Conservation (phyloP, 2,329 filamentous ascomycete genomes). For the Fusarium kyushuense region DNA sequence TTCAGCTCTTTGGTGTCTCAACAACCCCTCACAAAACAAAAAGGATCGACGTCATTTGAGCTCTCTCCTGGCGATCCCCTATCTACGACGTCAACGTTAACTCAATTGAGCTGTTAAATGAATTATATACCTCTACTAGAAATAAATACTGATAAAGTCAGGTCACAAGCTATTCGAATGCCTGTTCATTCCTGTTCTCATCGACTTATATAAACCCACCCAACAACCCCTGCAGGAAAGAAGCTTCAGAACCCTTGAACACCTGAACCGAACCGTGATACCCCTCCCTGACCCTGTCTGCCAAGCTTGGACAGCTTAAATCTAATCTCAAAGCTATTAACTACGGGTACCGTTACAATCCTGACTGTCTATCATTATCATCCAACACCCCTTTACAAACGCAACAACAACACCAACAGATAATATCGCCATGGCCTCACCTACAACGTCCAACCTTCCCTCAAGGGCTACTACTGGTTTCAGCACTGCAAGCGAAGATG, state of each 20-base stretch:
- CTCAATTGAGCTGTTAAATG: slow-evolving; percentile 17
- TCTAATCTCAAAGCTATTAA: slow-evolving; percentile 26
- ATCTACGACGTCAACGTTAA: slow-evolving; percentile 39
- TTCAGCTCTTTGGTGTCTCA: slow-evolving; percentile 34
- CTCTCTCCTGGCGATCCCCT: slow-evolving; percentile 36
- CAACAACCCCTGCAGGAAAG: slow-evolving; percentile 12
- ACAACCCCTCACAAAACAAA: slow-evolving; percentile 16
- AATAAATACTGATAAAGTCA: neutral
- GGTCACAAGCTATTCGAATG: slow-evolving; percentile 4
- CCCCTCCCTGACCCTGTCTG: slow-evolving; percentile 39
- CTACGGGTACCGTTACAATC: slow-evolving; percentile 15
- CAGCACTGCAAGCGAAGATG: slow-evolving; percentile 66
- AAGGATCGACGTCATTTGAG: slow-evolving; percentile 34
- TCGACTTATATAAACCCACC: slow-evolving; percentile 2
- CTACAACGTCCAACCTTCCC: slow-evolving; percentile 54
- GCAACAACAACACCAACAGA: neutral
- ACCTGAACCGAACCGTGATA: slow-evolving; percentile 27
- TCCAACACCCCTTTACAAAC: slow-evolving; percentile 5
- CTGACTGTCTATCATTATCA: slow-evolving; percentile 10
- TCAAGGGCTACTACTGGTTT: slow-evolving; percentile 61
- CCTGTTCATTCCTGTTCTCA: neutral
- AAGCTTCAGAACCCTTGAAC: slow-evolving; percentile 41
- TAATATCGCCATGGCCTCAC: slow-evolving; percentile 48
- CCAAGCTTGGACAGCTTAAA: slow-evolving; percentile 34
- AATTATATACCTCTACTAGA: neutral